Base-by-base conservation (phyloP, 2,329 filamentous ascomycete genomes). In the Monosporascus ibericus region DNA sequence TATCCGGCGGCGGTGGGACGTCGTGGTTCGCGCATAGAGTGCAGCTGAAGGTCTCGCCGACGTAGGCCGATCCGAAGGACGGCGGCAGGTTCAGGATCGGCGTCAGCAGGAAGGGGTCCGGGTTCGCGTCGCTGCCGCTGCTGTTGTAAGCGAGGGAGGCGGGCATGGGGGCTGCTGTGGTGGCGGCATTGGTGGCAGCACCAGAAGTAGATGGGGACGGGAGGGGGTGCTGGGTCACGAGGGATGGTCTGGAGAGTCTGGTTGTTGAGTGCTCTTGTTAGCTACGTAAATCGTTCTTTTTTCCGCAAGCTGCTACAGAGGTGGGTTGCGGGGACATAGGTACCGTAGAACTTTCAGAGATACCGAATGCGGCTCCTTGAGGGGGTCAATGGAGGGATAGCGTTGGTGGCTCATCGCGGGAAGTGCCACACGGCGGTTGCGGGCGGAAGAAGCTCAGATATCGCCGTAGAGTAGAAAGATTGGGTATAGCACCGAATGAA, bases 11-110 rank as follows among this genome's bases (percentile, higher is more conserved):
- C 22, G 62, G 65, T 9, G 63, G 46, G 72, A 73, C 55, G 72
- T 97, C 92, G 68, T 96, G 92, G 75, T 96, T 96, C n/a, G 89
- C 92, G 72, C 92, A 96, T 22, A 97, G 79, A 1, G 92, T 96
- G 72, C 94, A 99, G 58, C 87, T 86, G 72, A 99, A 97, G 0
- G 87, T 90, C 74, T 97, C 92, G 62, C 94, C 94, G 20, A 97
- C 92, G 68, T 96, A 96, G 8, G 92, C 92, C 14, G 90, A 92
- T 44, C 92, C 92, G 68, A 99, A 97, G 0, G 90, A 87, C 17
- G 91, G 86, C 9, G 94, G 92, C 1, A 97, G 84, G 47, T 90
- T 94, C 63, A 97, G 80, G 50, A 85, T 76, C 1, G 82, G 82
- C 36, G 78, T 79, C 57, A 86, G 76, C 54, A 84, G 68, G 66